phyloP scores from a whole-genome alignment of 495 filamentous ascomycete species.

The Lasiosphaeria miniovina region DNA sequence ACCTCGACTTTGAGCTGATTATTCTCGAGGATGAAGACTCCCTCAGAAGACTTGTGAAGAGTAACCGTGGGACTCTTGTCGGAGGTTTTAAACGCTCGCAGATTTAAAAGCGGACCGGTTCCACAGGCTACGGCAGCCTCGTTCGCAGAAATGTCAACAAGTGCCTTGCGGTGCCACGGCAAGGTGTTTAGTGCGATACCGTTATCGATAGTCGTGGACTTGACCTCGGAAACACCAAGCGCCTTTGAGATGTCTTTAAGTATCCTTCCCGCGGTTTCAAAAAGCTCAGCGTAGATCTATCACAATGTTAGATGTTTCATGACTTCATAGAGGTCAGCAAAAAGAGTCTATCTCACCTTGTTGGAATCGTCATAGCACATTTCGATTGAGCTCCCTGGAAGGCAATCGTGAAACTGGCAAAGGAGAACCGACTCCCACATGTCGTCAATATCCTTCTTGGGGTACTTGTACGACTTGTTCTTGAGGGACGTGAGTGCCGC shows the following conservation, averaged over 20 bases:
- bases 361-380: conserved; percentile 97
- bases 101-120: conserved; percentile 44
- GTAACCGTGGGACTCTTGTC: conserved; percentile 49
- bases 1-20: conserved; percentile 68
- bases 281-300: conserved; percentile 77
- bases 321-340: conserved; percentile 38
- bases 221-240: conserved; percentile 55
- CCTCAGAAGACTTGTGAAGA: conserved; percentile 62
- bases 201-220: conserved; percentile 33
- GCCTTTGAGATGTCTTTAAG: conserved; percentile 64
- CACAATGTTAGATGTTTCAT: conserved; percentile 83
- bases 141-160: conserved; percentile 58
- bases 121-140: conserved; percentile 49
- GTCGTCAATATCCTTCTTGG: conserved; percentile 82
- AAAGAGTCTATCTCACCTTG: conserved; percentile 43
- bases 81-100: conserved; percentile 45
- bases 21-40: conserved; percentile 76
- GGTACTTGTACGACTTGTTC: conserved; percentile 73
- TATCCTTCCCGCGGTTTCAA: conserved; percentile 68
- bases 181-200: conserved; percentile 72
- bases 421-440: conserved; percentile 89
- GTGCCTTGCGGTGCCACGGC: conserved; percentile 73
- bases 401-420: conserved; percentile 95
- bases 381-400: conserved; percentile 92
- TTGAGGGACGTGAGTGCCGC: conserved; percentile 79